Evolutionary conservation across 331 rosid genomes (phyloP).

Genomic region (Pyracantha coccinea): DNA sequence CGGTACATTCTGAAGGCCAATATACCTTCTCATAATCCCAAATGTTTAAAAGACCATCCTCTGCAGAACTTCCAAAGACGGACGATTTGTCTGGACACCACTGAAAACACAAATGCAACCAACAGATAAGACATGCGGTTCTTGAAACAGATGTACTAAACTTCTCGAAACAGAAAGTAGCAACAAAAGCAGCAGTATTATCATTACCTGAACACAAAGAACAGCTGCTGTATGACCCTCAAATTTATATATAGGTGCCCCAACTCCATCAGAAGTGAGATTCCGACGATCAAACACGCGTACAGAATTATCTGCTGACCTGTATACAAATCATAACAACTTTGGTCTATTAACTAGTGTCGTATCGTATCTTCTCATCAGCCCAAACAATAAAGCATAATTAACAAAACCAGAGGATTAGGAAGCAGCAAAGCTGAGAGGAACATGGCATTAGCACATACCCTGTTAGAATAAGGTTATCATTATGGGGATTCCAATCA

Average conservation of each 20-base stretch:
- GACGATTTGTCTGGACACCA: constrained; percentile 98
- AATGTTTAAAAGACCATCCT: constrained; percentile 89
- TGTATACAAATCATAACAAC: constrained; percentile 25
- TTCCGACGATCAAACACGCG: constrained; percentile 96
- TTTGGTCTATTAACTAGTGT: constrained; percentile 6
- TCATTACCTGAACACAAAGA: constrained; percentile 92
- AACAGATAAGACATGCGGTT: constrained; percentile 9
- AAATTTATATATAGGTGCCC: constrained; percentile 83
- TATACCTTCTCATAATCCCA: constrained; percentile 95
- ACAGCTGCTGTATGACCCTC: constrained; percentile 98
- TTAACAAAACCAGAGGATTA: neutral
- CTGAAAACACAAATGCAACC: constrained; percentile 36
- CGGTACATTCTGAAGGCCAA: neutral
- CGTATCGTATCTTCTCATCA: neutral
- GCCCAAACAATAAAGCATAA: neutral
- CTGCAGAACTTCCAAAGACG: constrained; percentile 98
- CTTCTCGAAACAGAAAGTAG: neutral
- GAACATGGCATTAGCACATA: constrained; percentile 27
- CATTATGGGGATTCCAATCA: constrained; percentile 98
- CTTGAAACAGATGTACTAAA: neutral
- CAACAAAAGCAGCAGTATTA: neutral
- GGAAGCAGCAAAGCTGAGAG: neutral
- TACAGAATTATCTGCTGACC: constrained; percentile 95
- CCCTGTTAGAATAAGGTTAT: constrained; percentile 95
- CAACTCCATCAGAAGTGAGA: constrained; percentile 79